These are phyloP conservation scores for Wickerhamomyces sp. DNA, from an alignment of 1,139 yeast species.

Conservation along the genomic window DNA sequence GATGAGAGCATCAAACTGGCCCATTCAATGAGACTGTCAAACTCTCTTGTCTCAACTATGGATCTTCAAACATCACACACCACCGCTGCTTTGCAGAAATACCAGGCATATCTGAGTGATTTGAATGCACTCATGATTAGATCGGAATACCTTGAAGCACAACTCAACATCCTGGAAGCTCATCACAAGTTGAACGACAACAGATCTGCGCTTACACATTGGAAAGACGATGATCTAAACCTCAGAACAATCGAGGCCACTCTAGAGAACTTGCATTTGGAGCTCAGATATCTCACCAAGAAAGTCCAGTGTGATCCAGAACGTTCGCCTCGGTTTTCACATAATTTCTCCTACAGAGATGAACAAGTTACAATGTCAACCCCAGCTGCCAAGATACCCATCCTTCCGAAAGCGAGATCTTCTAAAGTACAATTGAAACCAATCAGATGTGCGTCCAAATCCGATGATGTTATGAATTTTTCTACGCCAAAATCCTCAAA, in stretches of 20 bases:
- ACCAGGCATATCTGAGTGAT: conserved; percentile 22
- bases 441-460: conserved; percentile 15
- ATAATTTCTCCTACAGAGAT: conserved; percentile 1
- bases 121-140: conserved; percentile 31
- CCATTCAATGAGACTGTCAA: conserved; percentile 15
- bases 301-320: conserved; percentile 9
- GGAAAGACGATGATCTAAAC: conserved; percentile 28
- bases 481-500: conserved; percentile 8
- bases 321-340: background rate
- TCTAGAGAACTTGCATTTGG: conserved; percentile 43
- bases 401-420: background rate
- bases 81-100: conserved; percentile 13
- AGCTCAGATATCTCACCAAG: conserved; percentile 36
- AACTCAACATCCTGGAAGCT: conserved; percentile 29
- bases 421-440: conserved; percentile 12
- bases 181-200: conserved; percentile 19
- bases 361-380: too few species aligned
- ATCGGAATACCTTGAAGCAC: conserved; percentile 35
- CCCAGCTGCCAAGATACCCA: background rate
- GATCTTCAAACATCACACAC: conserved; percentile 14
- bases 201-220: conserved; percentile 17
- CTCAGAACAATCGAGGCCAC: conserved; percentile 42
- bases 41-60: conserved; percentile 11
- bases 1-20: conserved; percentile 19
- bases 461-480: conserved; percentile 12